Base-by-base conservation (phyloP, 2,329 filamentous ascomycete genomes). In the Fusarium continuum region DNA sequence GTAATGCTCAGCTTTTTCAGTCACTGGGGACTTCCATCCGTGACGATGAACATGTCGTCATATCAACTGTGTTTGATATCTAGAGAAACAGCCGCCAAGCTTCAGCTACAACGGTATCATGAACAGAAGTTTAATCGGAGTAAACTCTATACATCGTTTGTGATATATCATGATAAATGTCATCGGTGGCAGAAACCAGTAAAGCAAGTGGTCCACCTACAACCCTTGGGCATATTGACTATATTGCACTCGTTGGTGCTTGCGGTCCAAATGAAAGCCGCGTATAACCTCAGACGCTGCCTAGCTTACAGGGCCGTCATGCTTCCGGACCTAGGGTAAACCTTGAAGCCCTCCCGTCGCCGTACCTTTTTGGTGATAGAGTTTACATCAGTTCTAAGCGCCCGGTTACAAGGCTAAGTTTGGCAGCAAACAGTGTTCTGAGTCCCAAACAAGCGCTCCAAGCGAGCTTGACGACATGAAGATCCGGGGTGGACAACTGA, bases 241-340 rank as follows among this genome's bases (percentile, higher is more conserved):
- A 16, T 8, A 10, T 17, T 17, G 3, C 11, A 2, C 11, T 39
- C 11, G 8, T 8, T 28, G 11, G 1, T 9, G 8, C 20, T 17
- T 13, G 9, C 13, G 6, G 31, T 19, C 9, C 11, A 29, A 13
- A 7, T 3, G 3, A 17, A 45, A 36, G 16, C 13, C 8, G 22
- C 7, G 17, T 26, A 62, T 49, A 19, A 8, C 44, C 13, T 32
- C 51, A 32, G 29, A 3, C 20, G 17, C 6, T 52, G 22, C 32
- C 6, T 31, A 20, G 40, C 25, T 4, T 25, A 16, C 43, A 31
- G 51, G 49, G 53, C 41, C 3, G 31, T 26, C n/a, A n/a, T 38
- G 11, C 14, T 49, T 65, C 44, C 31, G 46, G 23, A 46, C 10
- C 16, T 16, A 6, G 35, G 23, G 20, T 16, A 32, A 63, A 59